Base-by-base conservation (phyloP, 345 rosid genomes). In the Rhizophora mangle region DNA sequence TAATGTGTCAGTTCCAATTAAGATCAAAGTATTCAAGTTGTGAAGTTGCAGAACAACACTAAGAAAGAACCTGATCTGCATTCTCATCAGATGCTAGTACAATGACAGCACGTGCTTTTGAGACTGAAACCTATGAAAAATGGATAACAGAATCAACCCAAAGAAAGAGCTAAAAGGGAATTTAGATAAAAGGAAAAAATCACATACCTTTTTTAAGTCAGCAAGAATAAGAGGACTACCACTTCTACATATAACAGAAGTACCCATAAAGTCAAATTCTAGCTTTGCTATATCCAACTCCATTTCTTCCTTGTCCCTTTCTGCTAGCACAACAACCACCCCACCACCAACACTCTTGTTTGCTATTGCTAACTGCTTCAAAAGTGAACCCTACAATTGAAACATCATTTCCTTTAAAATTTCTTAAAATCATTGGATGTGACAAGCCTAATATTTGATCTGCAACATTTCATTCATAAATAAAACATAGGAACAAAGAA, bases 221-320 rank as follows among this genome's bases (percentile, higher is more conserved):
- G 98, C 95, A 56, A 93, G 81, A 69, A 90, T 88, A 63, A 93
- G 89, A 79, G 96, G 84, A 74, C 96, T 93, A 60, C 96, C 98
- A 75, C 96, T 93, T 82, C 96, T 87, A 79, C 96, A 93, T 73
- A 93, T 93, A 62, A 90, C 93, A 32, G 92, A 86, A 20, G 96
- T 93, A 39, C 96, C 96, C 98, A 93, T 87, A 51, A 93, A 86
- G 82, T 90, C 90, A 70, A 93, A 93, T 76, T 90, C 96, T 62
- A 93, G 81, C 72, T 88, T 93, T 53, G 92, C 82, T 72, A 93
- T 93, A 66, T 93, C 90, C 76, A 83, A 74, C 81, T 93, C 98
- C 96, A 93, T 90, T 84, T 93, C 98, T 73, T 90, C 96, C 80
- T 90, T 93, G 73, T 93, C 96, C 80, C 92, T 85, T 82, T 88